phyloP scores from a whole-genome alignment of 805 yeast genomes.

The Candida montana region DNA sequence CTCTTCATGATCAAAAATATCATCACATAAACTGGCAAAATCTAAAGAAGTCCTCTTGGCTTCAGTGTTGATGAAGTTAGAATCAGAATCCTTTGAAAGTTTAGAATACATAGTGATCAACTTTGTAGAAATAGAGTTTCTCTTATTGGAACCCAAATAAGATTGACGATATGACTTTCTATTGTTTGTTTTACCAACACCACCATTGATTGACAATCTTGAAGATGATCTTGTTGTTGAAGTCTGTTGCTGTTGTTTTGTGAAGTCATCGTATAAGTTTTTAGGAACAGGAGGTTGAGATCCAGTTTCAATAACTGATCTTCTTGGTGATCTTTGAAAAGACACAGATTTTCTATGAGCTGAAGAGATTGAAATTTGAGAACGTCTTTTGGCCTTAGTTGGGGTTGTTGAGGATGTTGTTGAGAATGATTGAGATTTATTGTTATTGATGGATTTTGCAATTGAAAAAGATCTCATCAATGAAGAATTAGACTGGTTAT shows the following conservation, averaged over 20 bases:
- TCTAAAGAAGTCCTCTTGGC: conserved; percentile 73
- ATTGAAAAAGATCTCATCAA: conserved; percentile 26
- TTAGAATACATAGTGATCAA: conserved; percentile 69
- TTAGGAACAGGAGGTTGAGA: conserved; percentile 22
- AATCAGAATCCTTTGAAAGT: conserved; percentile 52
- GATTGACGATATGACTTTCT: conserved; percentile 33
- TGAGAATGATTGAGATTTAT: conserved; percentile 9
- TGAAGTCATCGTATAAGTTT: conserved; percentile 15
- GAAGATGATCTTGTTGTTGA: conserved; percentile 9
- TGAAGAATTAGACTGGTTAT: conserved; percentile 46
- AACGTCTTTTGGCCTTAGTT: conserved; percentile 35
- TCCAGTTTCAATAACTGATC: conserved; percentile 19
- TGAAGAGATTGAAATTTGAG: conserved; percentile 40
- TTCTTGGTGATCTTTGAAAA: conserved; percentile 30
- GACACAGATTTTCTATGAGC: conserved; percentile 47
- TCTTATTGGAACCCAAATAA: conserved; percentile 37
- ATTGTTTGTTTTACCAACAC: conserved; percentile 8
- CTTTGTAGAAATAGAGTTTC: conserved; percentile 70
- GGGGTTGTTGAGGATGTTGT: conserved; percentile 18
- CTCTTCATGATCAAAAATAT: conserved; percentile 66
- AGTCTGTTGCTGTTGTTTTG: conserved; percentile 9
- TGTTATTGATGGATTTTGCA: conserved; percentile 25
- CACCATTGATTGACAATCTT: conserved; percentile 6
- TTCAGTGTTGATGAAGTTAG: conserved; percentile 67
- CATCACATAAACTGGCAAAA: conserved; percentile 73